Evolutionary conservation across 257 asterid species (phyloP).

Genomic region (Ballota nigra): DNA sequence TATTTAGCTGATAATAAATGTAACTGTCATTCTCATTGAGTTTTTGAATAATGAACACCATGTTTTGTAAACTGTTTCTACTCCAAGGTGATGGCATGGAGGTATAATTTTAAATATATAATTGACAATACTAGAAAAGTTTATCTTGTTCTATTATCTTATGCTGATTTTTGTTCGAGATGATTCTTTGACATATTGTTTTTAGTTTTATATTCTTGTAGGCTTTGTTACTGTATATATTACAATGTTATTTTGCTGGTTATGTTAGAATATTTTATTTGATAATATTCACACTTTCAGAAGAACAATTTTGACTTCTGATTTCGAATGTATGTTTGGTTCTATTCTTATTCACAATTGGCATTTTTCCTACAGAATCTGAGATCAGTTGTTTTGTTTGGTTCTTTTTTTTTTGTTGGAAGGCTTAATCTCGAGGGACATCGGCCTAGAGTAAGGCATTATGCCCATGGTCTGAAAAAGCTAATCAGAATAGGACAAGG

Average conservation of each 20-base stretch:
- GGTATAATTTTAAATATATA: neutral
- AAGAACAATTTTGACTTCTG: conserved; percentile 10
- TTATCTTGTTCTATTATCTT: neutral
- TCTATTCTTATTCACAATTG: conserved; percentile 20
- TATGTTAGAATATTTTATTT: neutral
- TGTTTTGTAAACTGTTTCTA: conserved; percentile 6
- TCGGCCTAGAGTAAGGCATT: conserved; percentile 87
- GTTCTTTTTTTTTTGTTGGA: conserved; percentile 29
- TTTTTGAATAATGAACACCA: conserved; percentile 6
- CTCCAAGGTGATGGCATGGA: neutral
- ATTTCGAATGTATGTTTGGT: conserved; percentile 9
- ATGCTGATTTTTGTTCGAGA: neutral
- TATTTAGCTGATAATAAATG: neutral
- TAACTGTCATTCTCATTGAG: neutral
- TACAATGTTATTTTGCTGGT: conserved; percentile 3
- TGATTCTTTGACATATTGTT: conserved; percentile 6
- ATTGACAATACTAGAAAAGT: neutral
- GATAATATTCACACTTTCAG: conserved; percentile 14
- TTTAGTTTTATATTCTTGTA: conserved; percentile 4
- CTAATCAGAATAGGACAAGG: conserved; percentile 91
- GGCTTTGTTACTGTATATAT: conserved; percentile 9
- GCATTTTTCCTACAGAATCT: conserved; percentile 21
- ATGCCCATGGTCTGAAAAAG: conserved; percentile 81
- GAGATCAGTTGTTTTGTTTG: conserved; percentile 6
- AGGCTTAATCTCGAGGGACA: conserved; percentile 94